Evolutionary conservation across 2,329 filamentous ascomycete genomes (phyloP), one percentile per base, ranked within the genome.

Genomic region (Fusarium sp.): DNA sequence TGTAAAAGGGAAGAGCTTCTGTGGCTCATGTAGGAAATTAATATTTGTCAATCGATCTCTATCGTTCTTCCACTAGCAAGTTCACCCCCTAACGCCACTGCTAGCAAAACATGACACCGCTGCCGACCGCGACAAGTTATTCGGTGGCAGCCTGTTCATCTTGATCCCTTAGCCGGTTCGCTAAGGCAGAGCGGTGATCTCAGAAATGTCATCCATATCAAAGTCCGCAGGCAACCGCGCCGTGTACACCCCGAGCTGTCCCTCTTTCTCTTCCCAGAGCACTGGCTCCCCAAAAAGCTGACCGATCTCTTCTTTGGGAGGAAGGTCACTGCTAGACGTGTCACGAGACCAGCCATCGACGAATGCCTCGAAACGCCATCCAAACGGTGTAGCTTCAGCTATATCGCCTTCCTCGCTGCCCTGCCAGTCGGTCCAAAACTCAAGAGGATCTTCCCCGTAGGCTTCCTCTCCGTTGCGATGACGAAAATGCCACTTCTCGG

Each of bases 351-450:
- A 58, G 15, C 15, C 2, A 2, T 17, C 1, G 33, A 54, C 38
- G 32, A 66, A 71, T 12, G 15, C 2, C 1, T 2, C 2, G 3
- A 71, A 40, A 2, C 30, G 60, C 57, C 67, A 70, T 14, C 69
- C 69, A 25, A 63, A 70, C 2, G 67, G 69, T 15, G 50, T 59
- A 15, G 67, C 37, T 22, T 67, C 50, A 14, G 40, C 50, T 14
- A 2, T 12, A 15, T 62, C 63, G 2, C 25, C 40, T 4, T n/a
- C 27, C 2, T 43, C 63, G 6, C 50, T 59, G 3, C 45, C 43
- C 8, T 38, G 33, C 62, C 62, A 71, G 2, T 71, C 62, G 6
- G 8, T 17, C 69, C 69, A 71, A 7, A 66, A 66, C 0, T 70
- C 47, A 11, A 71, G n/a, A 1, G 67, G 67, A 3, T 70, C 67